Conservation (phyloP, 495 filamentous ascomycete species). For the Darksidea phi region DNA sequence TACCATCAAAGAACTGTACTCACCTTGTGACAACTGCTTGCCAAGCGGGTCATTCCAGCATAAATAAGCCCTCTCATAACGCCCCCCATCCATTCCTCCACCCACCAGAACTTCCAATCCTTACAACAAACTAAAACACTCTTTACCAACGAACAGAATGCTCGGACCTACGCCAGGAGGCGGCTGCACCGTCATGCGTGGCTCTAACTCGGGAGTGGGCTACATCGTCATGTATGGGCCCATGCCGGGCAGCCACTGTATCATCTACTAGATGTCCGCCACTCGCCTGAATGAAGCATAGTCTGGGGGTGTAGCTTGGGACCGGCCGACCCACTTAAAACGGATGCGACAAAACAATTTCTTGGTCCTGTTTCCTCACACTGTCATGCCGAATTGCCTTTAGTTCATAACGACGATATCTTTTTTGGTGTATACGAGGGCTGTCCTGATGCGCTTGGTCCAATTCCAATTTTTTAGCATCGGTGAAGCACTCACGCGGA, state of each 20-base stretch:
- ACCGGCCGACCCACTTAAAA: too few relatives aligned
- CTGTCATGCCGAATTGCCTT: too few relatives aligned
- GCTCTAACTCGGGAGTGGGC: neutral
- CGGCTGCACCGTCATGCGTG: conserved; percentile 8
- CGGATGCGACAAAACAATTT: too few relatives aligned
- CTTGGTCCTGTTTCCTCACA: too few relatives aligned
- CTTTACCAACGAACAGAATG: conserved; percentile 6
- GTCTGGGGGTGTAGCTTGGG: too few relatives aligned
- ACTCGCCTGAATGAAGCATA: too few relatives aligned
- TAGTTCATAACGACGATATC: too few relatives aligned
- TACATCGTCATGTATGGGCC: conserved; percentile 5
- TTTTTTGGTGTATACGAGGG: too few relatives aligned
- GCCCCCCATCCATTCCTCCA: neutral
- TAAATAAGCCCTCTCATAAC: neutral
- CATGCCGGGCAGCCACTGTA: neutral
- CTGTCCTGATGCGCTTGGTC: too few relatives aligned
- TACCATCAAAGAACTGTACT: neutral
- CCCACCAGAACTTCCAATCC: conserved; percentile 7
- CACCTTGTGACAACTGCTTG: too few relatives aligned
- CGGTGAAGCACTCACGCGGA: too few relatives aligned
- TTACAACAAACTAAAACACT: conserved; percentile 6
- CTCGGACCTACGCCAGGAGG: neutral
- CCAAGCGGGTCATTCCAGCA: neutral
- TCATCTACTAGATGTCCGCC: neutral
- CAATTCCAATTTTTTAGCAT: too few relatives aligned